Base-by-base conservation (phyloP, 352 stramenopile genomes). In the Saprolegnia parasitica region DNA sequence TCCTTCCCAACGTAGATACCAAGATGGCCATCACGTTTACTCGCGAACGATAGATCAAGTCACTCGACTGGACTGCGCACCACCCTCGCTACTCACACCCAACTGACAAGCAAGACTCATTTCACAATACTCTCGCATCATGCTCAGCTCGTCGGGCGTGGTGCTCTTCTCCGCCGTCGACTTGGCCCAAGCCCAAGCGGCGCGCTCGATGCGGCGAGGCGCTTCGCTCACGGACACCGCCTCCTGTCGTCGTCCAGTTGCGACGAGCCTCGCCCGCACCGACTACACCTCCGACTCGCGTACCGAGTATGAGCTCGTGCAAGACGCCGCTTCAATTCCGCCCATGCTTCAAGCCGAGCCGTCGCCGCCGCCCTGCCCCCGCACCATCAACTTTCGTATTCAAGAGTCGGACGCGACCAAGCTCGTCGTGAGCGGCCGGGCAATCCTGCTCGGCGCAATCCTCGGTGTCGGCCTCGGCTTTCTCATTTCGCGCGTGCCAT, bases 401-500 rank as follows among this genome's bases (percentile, higher is more conserved):
- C 35, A 21, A 15, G 35, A 40, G 24, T 20, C 11, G 11, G 35
- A 40, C 20, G 24, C 13, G 3, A 40, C 52, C 11, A 60, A 60
- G 24, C 35, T 60, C 11, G 35, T 60, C 3, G 52, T 60, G 24
- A 60, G 52, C 52, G 35, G 11, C 8, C 35, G 52, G 13, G 52
- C 52, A 3, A 45, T 79, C 23, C 21, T 80, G n/a, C n/a, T 88
- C 24, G 77, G 75, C 35, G 77, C 79, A 1, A 74, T 71, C 16
- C 23, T 88, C 23, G 83, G 80, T 13, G 73, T 89, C 47, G 52
- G 52, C 35, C 35, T 60, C 10, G 52, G 52, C 52, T 15, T 60
- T 26, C 52, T 60, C 13, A 9, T 60, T 15, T 42, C 52, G 24
- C 24, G 35, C 13, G 8, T 87, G 11, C 71, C 77, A 26, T 2